Evolutionary conservation across 805 yeast species (phyloP).

Genomic region (Saturnispora quitensis): DNA sequence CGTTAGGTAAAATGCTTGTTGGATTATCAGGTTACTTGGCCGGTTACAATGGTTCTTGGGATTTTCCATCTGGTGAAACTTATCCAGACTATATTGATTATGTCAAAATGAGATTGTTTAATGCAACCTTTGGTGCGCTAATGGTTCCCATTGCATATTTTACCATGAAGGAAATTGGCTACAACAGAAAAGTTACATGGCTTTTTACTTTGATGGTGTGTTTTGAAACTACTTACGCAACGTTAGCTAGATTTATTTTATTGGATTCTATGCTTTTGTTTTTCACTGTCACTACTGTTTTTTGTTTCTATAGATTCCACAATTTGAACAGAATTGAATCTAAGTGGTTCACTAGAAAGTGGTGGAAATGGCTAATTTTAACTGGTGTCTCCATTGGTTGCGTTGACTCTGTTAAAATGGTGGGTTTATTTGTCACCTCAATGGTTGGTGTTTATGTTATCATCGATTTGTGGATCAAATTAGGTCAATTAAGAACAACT

Average conservation of each 20-base stretch:
- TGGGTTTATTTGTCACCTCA: slow-evolving; percentile 84
- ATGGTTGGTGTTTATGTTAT: slow-evolving; percentile 87
- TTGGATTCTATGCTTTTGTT: slow-evolving; percentile 86
- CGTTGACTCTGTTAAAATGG: slow-evolving; percentile 92
- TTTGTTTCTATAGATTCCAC: slow-evolving; percentile 64
- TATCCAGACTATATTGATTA: slow-evolving; percentile 75
- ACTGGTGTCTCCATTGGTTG: slow-evolving; percentile 87
- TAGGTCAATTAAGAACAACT: slow-evolving; percentile 50
- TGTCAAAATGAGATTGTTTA: slow-evolving; percentile 80
- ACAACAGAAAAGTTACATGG: slow-evolving; percentile 64
- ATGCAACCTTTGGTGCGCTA: slow-evolving; percentile 73
- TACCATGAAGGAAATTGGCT: slow-evolving; percentile 71
- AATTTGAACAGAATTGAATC: slow-evolving; percentile 39
- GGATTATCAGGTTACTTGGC: slow-evolving; percentile 64
- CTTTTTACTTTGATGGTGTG: slow-evolving; percentile 71
- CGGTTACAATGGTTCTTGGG: slow-evolving; percentile 71
- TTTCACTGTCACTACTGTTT: slow-evolving; percentile 79
- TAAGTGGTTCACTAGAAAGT: slow-evolving; percentile 52
- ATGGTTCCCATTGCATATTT: slow-evolving; percentile 83
- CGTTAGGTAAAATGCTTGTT: slow-evolving; percentile 87
- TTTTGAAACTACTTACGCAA: slow-evolving; percentile 74
- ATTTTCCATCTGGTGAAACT: slow-evolving; percentile 70
- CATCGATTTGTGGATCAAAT: slow-evolving; percentile 83
- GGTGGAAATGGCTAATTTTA: slow-evolving; percentile 90
- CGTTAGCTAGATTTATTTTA: slow-evolving; percentile 80